Base-by-base conservation (phyloP, 768 basidiomycete species). In the Amanita inopinata region DNA sequence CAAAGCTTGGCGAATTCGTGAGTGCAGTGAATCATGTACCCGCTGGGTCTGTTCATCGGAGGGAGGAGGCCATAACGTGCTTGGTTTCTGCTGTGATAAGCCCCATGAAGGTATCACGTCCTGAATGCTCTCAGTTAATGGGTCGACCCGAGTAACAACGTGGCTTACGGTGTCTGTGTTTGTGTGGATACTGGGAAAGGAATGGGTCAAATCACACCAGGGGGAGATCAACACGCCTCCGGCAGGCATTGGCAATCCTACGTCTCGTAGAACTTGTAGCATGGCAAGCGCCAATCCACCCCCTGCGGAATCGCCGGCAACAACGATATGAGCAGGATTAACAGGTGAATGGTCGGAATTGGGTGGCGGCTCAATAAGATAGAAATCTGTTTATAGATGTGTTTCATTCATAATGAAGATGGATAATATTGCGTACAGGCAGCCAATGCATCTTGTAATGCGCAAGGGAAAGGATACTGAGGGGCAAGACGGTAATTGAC, bases 401-500 rank as follows among this genome's bases (percentile, higher is more conserved):
- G 9, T 8, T 32, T 20, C 5, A 23, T 1, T 9, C 32, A 7
- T 7, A 30, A 15, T 12, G 20, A 12, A 28, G 19, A 15, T 14
- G 23, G 20, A 9, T 23, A 22, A 12, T 32, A 34, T 22, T 3
- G 58, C 79, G 51, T 51, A 89, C 87, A 98, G 5, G 91, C 82
- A 2, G 94, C 87, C 8, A 98, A 55, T 24, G 80, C 65, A 59
- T 98, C 94, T 53, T 96, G 92, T 5, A 97, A 61, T 1, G 83
- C 88, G 50, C 88, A 90, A 10, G 94, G 94, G 57, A 96, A 97
- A 1, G 94, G 94, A 53, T 94, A 98, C 61, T 97, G 94, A 0
- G 94, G 94, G 10, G 93, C 85, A n/a, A 93, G 74, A 28, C 84
- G 74, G 53, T 88, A 88, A 49, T 84, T 83, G 41, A 88, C 69